Base-by-base conservation (phyloP, 176 grass and related monocot genomes). In the Rhynchospora tenuis region DNA sequence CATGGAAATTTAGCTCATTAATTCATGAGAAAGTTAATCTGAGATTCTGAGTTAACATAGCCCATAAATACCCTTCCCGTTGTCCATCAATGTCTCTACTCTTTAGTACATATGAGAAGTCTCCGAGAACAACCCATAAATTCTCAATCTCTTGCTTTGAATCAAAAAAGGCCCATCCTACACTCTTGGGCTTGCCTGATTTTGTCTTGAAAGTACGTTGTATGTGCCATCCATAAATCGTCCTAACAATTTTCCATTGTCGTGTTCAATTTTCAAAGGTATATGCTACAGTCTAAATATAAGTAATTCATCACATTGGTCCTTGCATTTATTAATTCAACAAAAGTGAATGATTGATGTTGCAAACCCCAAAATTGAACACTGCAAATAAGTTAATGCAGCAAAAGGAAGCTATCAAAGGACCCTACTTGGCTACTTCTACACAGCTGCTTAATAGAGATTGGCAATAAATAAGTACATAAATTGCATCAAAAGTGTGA, bases 371-470 rank as follows among this genome's bases (percentile, higher is more conserved):
- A 57, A 81, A 81, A 81, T 38, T n/a, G 9, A 81, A 15, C 42
- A 81, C 9, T 45, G 55, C 38, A 81, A 51, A 61, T 16, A 85
- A 46, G 38, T 85, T 12, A 74, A 85, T 85, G 48, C 26, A 19
- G 44, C 48, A 58, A 44, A 38, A 78, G 31, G 38, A 65, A 42
- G 9, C 22, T 54, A 38, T 48, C 43, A 45, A 85, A 33, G 9
- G 23, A 44, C 52, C 52, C 56, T 38, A 38, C 33, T 38, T 38
- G 33, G 33, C 33, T 80, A 80, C 33, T 59, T 60, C 24, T 42
- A 59, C 54, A 33, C 24, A 80, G 48, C 43, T 80, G 11, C 78
- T 10, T 16, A 62, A 60, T 60, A 60, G 31, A 59, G 78, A 80
- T 22, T 60, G 56, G 56, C 78, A 61, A 58, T 77, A 29, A 78